These are phyloP conservation scores for Neurospora sp. DNA, from an alignment of 2,329 filamentous ascomycete genomes.

Conservation along the genomic window DNA sequence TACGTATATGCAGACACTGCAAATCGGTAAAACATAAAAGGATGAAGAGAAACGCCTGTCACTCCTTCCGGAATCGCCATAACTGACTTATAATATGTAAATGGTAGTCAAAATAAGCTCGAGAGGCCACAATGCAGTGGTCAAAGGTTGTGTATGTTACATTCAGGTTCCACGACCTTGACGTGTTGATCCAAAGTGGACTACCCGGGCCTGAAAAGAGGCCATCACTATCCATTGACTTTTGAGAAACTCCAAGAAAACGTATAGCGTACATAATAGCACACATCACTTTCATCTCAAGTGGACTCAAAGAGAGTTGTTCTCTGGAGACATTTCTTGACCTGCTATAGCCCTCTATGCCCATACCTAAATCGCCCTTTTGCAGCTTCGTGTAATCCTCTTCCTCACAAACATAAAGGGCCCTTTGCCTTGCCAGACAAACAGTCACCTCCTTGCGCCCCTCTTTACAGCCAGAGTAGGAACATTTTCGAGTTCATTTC, in stretches of 20 bases:
- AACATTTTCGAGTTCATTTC: background rate
- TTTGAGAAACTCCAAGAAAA: background rate
- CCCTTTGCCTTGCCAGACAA: background rate
- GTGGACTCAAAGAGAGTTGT: background rate
- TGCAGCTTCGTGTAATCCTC: background rate
- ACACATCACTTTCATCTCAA: background rate
- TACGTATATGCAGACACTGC: background rate
- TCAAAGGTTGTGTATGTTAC: background rate
- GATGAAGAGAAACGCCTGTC: background rate
- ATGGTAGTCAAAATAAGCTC: background rate
- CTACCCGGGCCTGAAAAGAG: background rate
- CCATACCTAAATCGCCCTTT: background rate
- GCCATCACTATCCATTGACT: background rate
- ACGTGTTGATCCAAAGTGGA: background rate
- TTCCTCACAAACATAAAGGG: background rate
- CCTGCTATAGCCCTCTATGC: background rate
- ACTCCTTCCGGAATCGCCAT: background rate
- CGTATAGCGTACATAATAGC: background rate
- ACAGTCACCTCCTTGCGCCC: rapidly evolving
- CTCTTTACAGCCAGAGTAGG: background rate
- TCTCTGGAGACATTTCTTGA: background rate
- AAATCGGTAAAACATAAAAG: background rate
- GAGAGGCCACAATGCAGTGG: background rate
- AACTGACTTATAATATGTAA: background rate
- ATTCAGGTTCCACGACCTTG: background rate